Evolutionary conservation across 2,329 filamentous ascomycete genomes (phyloP).

Genomic region (Ophiocordyceps polyrhachis-furcata): DNA sequence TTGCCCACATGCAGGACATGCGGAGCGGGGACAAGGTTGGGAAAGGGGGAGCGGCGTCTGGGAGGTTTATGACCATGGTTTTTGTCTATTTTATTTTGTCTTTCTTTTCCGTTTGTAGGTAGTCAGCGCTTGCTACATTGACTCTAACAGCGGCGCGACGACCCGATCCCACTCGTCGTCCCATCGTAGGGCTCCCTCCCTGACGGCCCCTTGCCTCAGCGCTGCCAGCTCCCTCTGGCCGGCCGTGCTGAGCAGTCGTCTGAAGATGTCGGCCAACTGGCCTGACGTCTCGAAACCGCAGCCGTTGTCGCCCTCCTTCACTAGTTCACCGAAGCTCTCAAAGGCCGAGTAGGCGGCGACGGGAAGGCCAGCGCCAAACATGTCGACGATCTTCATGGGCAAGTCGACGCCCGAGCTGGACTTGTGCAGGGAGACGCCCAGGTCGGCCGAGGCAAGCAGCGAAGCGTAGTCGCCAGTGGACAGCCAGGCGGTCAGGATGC

Average conservation of each 20-base stretch:
- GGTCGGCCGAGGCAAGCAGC: constrained; percentile 66
- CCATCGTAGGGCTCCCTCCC: constrained; percentile 66
- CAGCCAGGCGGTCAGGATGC: constrained; percentile 69
- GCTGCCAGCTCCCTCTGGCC: constrained; percentile 33
- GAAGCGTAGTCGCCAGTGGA: constrained; percentile 67
- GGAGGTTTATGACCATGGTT: neutral
- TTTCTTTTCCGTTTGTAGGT: too few species aligned
- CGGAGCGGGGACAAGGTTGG: neutral
- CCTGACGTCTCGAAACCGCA: constrained; percentile 59
- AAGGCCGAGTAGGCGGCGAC: constrained; percentile 77
- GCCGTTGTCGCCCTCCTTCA: constrained; percentile 73
- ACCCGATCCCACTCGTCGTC: constrained; percentile 83
- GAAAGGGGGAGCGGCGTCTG: neutral
- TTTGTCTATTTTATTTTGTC: neutral
- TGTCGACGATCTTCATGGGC: constrained; percentile 98
- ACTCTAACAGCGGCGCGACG: constrained; percentile 50
- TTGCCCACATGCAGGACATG: neutral
- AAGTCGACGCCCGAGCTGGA: constrained; percentile 90
- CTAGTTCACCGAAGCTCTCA: constrained; percentile 78
- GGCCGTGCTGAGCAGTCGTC: constrained; percentile 38
- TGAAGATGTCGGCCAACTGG: constrained; percentile 45
- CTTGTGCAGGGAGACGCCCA: constrained; percentile 82
- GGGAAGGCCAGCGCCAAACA: constrained; percentile 89
- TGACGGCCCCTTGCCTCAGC: constrained; percentile 50
- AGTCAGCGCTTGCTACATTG: neutral